phyloP scores from a whole-genome alignment of 352 stramenopile species.

The Globisporangium acanthophoron region DNA sequence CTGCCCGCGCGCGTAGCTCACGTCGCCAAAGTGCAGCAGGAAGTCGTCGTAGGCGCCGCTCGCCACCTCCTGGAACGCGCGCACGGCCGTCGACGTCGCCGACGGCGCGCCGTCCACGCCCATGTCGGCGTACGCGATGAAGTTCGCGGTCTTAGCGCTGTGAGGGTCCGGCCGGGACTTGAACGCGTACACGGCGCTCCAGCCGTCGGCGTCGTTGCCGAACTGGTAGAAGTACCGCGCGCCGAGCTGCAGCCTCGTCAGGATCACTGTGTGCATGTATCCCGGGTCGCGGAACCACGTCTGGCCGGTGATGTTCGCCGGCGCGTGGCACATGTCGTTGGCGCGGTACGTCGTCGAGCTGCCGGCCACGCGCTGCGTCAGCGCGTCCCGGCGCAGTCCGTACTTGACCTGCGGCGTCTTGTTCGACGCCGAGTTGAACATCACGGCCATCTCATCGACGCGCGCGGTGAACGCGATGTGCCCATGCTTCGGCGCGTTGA shows the following conservation, averaged over 20 bases:
- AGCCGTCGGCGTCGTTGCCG: not conserved
- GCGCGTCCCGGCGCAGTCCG: conserved; percentile 8
- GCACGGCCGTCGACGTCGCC: conserved; percentile 10
- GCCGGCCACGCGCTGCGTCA: not conserved
- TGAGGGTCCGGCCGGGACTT: conserved; percentile 13
- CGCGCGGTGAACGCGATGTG: conserved; percentile 55
- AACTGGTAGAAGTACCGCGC: conserved; percentile 14
- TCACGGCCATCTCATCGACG: conserved; percentile 41
- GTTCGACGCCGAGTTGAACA: conserved; percentile 62
- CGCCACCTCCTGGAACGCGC: conserved; percentile 8
- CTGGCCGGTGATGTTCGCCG: conserved; percentile 8
- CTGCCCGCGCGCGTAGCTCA: conserved; percentile 10
- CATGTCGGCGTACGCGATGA: conserved; percentile 11
- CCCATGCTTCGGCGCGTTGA: conserved; percentile 55
- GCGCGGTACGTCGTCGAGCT: conserved; percentile 13
- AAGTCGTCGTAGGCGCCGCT: conserved; percentile 10
- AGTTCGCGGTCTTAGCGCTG: conserved; percentile 8
- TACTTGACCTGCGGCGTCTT: conserved; percentile 36
- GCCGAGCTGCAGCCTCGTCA: no score
- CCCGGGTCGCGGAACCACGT: conserved; percentile 18
- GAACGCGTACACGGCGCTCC: conserved; percentile 3
- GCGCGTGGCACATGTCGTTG: conserved; percentile 24
- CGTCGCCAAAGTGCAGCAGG: conserved; percentile 12
- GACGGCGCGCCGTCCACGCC: conserved; percentile 9
- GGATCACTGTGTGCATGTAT: no score